A percentile compares a stretch with the other conserved stretches of the same genome.
phyloP scores from a whole-genome alignment of 108 stramenopile genomes.

The Conticribra guillardii region DNA sequence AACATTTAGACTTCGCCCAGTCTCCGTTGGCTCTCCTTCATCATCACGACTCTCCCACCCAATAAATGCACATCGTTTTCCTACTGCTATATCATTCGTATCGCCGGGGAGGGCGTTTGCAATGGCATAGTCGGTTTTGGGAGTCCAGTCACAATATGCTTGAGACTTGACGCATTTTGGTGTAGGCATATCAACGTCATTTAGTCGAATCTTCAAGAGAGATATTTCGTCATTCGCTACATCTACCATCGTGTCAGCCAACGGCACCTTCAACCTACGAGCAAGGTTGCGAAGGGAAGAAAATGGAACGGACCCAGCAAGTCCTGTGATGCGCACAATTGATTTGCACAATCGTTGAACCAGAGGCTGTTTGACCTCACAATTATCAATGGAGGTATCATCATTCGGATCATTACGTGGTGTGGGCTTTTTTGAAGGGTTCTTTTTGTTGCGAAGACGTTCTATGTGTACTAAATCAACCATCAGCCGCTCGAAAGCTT shows the following conservation, averaged over 20 bases:
- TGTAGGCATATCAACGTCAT: constrained; percentile 2
- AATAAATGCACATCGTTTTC: constrained; percentile 73
- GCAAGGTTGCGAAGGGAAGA: constrained; percentile 67
- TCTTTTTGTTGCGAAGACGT: constrained; percentile 32
- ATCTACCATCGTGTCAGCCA: constrained; percentile 47
- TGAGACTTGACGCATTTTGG: neutral
- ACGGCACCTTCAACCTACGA: constrained; percentile 63
- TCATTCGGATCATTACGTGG: constrained; percentile 1
- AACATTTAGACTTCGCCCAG: constrained; percentile 68
- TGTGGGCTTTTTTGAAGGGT: neutral
- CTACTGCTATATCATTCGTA: constrained; percentile 13
- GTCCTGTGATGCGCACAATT: constrained; percentile 10
- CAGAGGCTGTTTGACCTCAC: too few species aligned
- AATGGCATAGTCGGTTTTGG: constrained; percentile 68
- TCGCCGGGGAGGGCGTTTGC: constrained; percentile 69
- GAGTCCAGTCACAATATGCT: constrained; percentile 70
- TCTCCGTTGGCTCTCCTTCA: constrained; percentile 21
- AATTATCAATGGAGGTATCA: too few species aligned
- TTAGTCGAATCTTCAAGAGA: constrained; percentile 60
- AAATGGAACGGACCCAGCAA: constrained; percentile 67
- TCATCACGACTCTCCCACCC: constrained; percentile 64
- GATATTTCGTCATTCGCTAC: constrained; percentile 44
- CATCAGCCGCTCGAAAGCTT: constrained; percentile 77
- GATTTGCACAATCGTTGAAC: constrained; percentile 26
- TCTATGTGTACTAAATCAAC: constrained; percentile 70